Evolutionary conservation across 2,329 filamentous ascomycete species (phyloP).

Genomic region (Hypoxylon sp.): DNA sequence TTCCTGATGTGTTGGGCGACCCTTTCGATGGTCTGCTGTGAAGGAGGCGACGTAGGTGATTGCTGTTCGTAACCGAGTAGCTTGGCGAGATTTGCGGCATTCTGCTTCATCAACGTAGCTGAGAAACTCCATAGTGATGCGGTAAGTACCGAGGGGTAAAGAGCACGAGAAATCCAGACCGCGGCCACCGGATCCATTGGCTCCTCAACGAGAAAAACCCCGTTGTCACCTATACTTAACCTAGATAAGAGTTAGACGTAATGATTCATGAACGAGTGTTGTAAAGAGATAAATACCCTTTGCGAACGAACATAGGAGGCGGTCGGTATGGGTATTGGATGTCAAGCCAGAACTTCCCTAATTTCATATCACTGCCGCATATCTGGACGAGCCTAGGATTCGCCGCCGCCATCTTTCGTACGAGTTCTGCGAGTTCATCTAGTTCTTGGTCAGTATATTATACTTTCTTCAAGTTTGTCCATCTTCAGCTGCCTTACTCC

Average conservation of each 20-base stretch:
- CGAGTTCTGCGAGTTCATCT: slow-evolving; percentile 61
- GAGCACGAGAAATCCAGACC: slow-evolving; percentile 58
- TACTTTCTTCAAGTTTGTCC: slow-evolving; percentile 25
- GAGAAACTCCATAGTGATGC: slow-evolving; percentile 65
- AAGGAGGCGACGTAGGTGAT: slow-evolving; percentile 37
- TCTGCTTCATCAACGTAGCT: slow-evolving; percentile 60
- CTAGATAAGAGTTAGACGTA: slow-evolving; percentile 51
- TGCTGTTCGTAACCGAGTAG: slow-evolving; percentile 59
- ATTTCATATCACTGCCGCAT: slow-evolving; percentile 61
- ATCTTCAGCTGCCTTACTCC: slow-evolving; percentile 52
- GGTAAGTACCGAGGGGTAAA: slow-evolving; percentile 66
- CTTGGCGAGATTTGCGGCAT: slow-evolving; percentile 57
- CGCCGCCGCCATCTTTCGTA: slow-evolving; percentile 56
- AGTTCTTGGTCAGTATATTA: slow-evolving; percentile 42
- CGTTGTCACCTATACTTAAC: slow-evolving; percentile 60
- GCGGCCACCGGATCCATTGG: slow-evolving; percentile 62
- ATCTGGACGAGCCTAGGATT: slow-evolving; percentile 58
- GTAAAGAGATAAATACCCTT: slow-evolving; percentile 60
- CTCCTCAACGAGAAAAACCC: slow-evolving; percentile 61
- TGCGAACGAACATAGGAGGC: slow-evolving; percentile 69
- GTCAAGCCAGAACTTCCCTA: slow-evolving; percentile 69
- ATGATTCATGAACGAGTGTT: not conserved
- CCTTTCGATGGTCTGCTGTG: slow-evolving; percentile 50
- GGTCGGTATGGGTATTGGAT: slow-evolving; percentile 69
- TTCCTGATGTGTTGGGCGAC: slow-evolving; percentile 47